Evolutionary conservation across 2,329 filamentous ascomycete genomes (phyloP), one percentile per base, ranked within the genome.

Genomic region (Fusarium dimerum): DNA sequence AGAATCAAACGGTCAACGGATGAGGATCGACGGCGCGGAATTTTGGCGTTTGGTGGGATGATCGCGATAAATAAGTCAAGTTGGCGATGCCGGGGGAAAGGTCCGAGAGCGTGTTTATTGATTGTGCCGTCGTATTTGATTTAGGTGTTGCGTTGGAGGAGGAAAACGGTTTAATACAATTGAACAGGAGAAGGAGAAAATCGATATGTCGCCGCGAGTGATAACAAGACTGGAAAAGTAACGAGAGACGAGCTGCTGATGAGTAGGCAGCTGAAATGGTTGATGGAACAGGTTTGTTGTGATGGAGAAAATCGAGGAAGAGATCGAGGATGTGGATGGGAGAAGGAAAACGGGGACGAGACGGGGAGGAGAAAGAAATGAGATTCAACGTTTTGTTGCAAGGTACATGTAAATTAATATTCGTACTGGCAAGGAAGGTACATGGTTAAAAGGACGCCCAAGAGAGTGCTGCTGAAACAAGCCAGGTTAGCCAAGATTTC

Each of bases 261-360:
- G 20, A 26, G 20, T 26, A 56, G 49, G 55, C 47, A 46, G 59
- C 56, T 43, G 52, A 43, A 47, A 34, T 42, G 40, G 55, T 18
- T 51, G 48, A 47, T 55, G 40, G 20, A 26, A 46, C 44, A 43
- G 44, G 36, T 50, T 52, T 52, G 56, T 46, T 48, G 48, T 48
- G 54, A 46, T 43, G 49, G 51, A 45, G 40, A 41, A 51, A 36
- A 40, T 43, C 43, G 39, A 45, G 40, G 55, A 48, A 57, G 54
- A 60, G 47, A 26, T 26, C 20, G 20, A 26, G 20, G 20, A 26
- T 26, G 20, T 26, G 20, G 20, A 26, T 26, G 20, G 4, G 45
- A 53, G 56, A 48, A 60, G 58, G 56, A 58, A 61, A 56, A 47
- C 58, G 52, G 58, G 48, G 44, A 47, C 57, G 56, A 46, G 47